phyloP scores from a whole-genome alignment of 495 filamentous ascomycete genomes.

The Penicillium paradoxum region DNA sequence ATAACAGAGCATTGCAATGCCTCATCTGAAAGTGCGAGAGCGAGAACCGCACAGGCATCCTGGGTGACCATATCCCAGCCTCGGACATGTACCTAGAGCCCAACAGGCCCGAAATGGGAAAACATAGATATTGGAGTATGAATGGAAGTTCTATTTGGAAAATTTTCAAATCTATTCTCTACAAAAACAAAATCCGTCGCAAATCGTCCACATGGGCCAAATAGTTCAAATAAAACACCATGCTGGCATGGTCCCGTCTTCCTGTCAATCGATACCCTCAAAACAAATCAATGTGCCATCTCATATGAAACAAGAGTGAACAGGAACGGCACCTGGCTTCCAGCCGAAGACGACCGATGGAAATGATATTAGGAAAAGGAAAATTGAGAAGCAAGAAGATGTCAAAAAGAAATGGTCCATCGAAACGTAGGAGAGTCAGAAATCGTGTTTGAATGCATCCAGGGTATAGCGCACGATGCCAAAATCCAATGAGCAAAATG shows the following conservation, averaged over 20 bases:
- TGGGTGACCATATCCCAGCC: background rate
- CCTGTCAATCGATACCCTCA: background rate
- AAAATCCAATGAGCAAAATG: background rate
- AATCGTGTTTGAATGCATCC: background rate
- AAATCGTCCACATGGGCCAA: background rate
- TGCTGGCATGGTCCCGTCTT: background rate
- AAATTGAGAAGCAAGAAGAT: background rate
- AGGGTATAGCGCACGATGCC: constrained; percentile 8
- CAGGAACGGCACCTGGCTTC: background rate
- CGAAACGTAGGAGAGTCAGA: background rate
- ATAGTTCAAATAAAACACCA: background rate
- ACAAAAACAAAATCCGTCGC: background rate
- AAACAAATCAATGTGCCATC: background rate
- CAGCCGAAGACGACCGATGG: background rate
- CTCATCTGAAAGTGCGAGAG: too few relatives aligned
- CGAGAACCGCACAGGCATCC: background rate
- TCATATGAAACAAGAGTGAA: too few relatives aligned
- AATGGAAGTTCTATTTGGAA: background rate
- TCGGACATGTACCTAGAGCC: background rate
- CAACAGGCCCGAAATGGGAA: background rate
- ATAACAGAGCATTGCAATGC: too few relatives aligned
- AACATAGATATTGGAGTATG: too few relatives aligned
- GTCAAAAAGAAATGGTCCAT: background rate
- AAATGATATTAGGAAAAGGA: background rate
- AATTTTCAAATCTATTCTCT: background rate